Evolutionary conservation across 2,329 filamentous ascomycete species (phyloP), one percentile per base, ranked within the genome.

Genomic region (Tolypocladium tropicale): DNA sequence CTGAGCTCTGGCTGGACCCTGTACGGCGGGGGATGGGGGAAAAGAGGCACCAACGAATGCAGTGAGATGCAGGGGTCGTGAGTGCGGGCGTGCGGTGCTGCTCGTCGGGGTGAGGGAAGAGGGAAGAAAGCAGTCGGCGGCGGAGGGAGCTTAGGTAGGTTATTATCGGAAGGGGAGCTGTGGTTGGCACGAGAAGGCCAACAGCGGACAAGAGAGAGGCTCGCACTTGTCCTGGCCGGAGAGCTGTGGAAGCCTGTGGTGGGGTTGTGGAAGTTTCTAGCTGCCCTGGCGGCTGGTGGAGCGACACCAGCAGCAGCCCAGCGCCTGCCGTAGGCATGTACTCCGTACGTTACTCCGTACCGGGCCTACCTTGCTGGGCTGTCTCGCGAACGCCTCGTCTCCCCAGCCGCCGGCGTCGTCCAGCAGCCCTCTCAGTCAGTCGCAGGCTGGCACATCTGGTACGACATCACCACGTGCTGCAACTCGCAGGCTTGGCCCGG

Each of bases 231-330:
- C 43, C 11, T 28, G 43, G 23, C 18, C 23, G 41, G 43, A 30
- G 43, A 48, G 43, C 43, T 48, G 43, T 43, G 41, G 43, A 46
- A 46, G 43, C 43, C 43, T 11, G 43, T 6, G 43, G 52, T 32
- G 48, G 56, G 46, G 51, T 49, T 56, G 55, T 63, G 60, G 62
- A 63, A 63, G 58, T 58, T 60, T 60, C 60, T 64, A 63, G 61
- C 57, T 59, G 14, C 25, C 46, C 46, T 50, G 46, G 37, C 18
- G 18, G 25, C 25, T n/a, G 28, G 46, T 33, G 46, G 46, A 49
- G 28, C 46, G 46, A 28, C 16, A 14, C 39, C 6, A 30, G 12
- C n/a, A n/a, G n/a, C n/a, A n/a, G n/a, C n/a, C n/a, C n/a, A n/a
- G n/a, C n/a, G n/a, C n/a, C n/a, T n/a, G n/a, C n/a, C 14, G 4